phyloP scores from a whole-genome alignment of 176 grass and related monocot genomes.

The Urochloa ruziziensis region DNA sequence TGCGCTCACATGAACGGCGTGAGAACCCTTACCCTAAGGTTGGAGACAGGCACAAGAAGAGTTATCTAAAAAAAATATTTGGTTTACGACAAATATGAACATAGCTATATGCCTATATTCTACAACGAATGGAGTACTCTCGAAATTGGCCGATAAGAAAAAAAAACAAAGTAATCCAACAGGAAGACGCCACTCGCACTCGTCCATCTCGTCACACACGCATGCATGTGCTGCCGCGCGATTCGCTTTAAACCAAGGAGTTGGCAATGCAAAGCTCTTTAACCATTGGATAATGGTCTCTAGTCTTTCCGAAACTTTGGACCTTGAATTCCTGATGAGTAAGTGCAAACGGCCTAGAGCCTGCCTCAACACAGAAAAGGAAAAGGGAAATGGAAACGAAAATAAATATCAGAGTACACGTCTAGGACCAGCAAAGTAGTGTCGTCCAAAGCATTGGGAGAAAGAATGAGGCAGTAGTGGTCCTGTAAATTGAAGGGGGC shows the following conservation, averaged over 20 bases:
- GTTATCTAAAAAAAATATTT: no score
- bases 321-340: background rate
- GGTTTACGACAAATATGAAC: no score
- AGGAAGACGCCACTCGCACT: background rate
- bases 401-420: background rate
- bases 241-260: background rate
- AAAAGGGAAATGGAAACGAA: background rate
- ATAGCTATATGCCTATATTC: no score
- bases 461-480: slow-evolving; percentile 1
- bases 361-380: background rate
- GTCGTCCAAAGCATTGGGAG: background rate
- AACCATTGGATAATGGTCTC: background rate
- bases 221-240: background rate
- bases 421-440: background rate
- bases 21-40: no score
- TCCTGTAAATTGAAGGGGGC: background rate
- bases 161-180: background rate
- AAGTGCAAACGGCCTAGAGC: no score
- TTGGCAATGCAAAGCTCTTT: background rate
- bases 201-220: background rate
- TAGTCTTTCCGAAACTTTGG: background rate
- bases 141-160: background rate
- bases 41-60: no score
- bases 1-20: no score
- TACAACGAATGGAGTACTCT: no score